These are phyloP conservation scores for Cryomyces minteri DNA, from an alignment of 495 filamentous ascomycete genomes.

Conservation along the genomic window DNA sequence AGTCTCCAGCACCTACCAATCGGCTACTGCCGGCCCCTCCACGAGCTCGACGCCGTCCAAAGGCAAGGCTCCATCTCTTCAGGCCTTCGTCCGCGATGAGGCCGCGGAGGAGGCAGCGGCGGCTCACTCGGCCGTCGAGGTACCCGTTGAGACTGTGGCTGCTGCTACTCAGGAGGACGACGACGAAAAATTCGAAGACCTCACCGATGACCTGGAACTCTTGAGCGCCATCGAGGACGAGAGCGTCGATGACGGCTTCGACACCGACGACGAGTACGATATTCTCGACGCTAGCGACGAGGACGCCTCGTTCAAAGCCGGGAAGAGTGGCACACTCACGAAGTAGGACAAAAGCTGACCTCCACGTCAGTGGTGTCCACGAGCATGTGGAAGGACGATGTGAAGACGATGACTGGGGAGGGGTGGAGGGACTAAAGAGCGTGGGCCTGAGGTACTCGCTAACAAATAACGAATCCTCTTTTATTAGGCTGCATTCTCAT, in stretches of 20 bases:
- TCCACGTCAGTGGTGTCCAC: too few relatives aligned
- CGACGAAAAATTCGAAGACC: constrained; percentile 17
- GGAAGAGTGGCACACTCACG: too few relatives aligned
- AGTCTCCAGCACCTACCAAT: constrained; percentile 54
- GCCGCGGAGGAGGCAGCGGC: neutral
- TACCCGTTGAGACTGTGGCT: constrained; percentile 6
- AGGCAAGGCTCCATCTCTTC: constrained; percentile 6
- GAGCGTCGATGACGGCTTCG: constrained; percentile 50
- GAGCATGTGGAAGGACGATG: too few relatives aligned
- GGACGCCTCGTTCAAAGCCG: constrained; percentile 23
- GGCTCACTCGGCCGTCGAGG: neutral
- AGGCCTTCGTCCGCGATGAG: neutral
- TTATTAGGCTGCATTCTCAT: too few relatives aligned
- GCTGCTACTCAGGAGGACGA: constrained; percentile 15
- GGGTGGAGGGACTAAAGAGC: too few relatives aligned
- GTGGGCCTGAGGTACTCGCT: too few relatives aligned
- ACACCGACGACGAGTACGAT: constrained; percentile 97
- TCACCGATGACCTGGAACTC: constrained; percentile 49
- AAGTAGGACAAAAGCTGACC: too few relatives aligned
- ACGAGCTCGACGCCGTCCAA: constrained; percentile 5
- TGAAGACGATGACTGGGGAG: too few relatives aligned
- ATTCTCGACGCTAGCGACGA: constrained; percentile 91
- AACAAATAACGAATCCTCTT: too few relatives aligned
- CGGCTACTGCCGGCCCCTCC: constrained; percentile 18
- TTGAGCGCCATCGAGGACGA: constrained; percentile 34